phyloP scores from a whole-genome alignment of 257 asterid species.

The Solanum medicagineum region DNA sequence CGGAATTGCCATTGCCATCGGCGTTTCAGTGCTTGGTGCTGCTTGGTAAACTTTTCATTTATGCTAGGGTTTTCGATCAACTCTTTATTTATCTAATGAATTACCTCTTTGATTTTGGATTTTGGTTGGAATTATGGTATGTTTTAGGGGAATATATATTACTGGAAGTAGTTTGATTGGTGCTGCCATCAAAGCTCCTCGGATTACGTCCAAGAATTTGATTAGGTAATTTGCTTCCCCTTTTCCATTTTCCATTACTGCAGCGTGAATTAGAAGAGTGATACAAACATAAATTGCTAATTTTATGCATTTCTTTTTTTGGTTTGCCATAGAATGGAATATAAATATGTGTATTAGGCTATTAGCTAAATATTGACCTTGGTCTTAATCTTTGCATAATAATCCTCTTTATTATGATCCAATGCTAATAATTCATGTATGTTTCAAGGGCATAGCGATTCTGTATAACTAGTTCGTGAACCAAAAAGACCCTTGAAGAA shows the following conservation, averaged over 20 bases:
- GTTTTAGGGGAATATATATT: slow-evolving; percentile 63
- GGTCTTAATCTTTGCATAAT: not conserved
- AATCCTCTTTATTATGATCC: not conserved
- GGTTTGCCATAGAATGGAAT: not conserved
- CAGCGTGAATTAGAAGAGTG: not conserved
- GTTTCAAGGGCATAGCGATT: not conserved
- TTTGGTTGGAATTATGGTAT: not conserved
- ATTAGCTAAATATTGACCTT: not conserved
- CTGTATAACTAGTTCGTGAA: not conserved
- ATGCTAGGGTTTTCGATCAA: not conserved
- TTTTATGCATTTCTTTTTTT: not conserved
- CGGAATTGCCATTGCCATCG: slow-evolving; percentile 88
- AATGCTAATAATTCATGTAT: not conserved
- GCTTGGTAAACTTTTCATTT: slow-evolving; percentile 47
- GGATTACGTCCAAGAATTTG: slow-evolving; percentile 71
- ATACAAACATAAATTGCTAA: not conserved
- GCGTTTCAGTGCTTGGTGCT: slow-evolving; percentile 98
- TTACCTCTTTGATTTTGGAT: not conserved
- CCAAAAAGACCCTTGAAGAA: not conserved
- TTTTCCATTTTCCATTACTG: not conserved
- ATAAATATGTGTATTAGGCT: not conserved
- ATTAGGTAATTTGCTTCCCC: slow-evolving; percentile 37
- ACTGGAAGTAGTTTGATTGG: slow-evolving; percentile 82
- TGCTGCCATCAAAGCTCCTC: slow-evolving; percentile 79
- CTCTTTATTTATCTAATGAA: not conserved